Evolutionary conservation across 805 yeast genomes (phyloP), one percentile per base, ranked within the genome.

Genomic region (Yarrowia sp.): DNA sequence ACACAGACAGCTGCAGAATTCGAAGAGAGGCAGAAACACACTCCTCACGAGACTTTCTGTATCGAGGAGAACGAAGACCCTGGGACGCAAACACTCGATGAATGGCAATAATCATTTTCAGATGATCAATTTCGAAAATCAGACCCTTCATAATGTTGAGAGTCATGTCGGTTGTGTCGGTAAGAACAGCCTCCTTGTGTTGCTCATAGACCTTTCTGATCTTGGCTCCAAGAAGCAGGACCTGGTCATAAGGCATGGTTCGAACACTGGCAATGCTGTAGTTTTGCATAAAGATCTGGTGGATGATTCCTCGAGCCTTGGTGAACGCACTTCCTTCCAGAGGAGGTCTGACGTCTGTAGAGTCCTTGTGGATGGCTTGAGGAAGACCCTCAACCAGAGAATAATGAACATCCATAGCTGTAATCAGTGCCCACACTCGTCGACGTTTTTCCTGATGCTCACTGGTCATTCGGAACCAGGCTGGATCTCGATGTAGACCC

Each of bases 401-500:
- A 40, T 68, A 67, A 24, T 67, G 61, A 19, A 64, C 66, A 59
- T 74, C 77, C 21, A 74, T 43, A 16, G 66, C 67, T 10, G 65
- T 62, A 14, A 73, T 62, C 11, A 66, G 11, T 7, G 71, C 66
- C 76, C 76, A 74, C 17, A 73, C 52, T 22, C 70, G 65, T 19
- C 75, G 65, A 28, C 76, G 64, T 41, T 68, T 68, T 35, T 74
- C 76, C 5, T 72, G 68, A 48, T 74, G 75, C 48, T 69, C 73
- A 10, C 70, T 68, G 10, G 74, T 65, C 56, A 74, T 62, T 32
- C 65, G 67, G 66, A 74, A 74, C 74, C 74, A 73, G 30, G 70
- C 69, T 8, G 77, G 75, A 56, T 74, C 77, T 21, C 77, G 67
- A 62, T 74, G 76, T n/a, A 74, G 66, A 10, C 77, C 77, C 77